Conservation (phyloP, 345 rosid species). For the Kernera saxatilis region DNA sequence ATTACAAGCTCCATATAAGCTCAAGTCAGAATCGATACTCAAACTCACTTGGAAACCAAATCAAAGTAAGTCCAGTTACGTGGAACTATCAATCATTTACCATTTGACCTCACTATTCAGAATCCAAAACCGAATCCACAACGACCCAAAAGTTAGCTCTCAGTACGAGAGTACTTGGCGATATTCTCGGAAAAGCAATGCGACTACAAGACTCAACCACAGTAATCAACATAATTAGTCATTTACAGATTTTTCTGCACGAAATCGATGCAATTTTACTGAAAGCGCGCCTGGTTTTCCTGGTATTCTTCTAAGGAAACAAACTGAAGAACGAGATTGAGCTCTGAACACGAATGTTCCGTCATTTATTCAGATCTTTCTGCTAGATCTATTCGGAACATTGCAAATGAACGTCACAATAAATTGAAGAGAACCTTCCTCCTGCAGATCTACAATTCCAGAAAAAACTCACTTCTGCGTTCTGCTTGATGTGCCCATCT, state of each 20-base stretch:
- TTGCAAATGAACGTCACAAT: not conserved
- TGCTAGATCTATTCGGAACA: not conserved
- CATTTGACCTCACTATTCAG: not conserved
- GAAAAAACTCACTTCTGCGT: not conserved
- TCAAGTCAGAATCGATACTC: not conserved
- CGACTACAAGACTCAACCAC: not conserved
- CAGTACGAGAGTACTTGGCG: not conserved
- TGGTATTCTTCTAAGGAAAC: too few species aligned
- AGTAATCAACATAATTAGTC: not conserved
- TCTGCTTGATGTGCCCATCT: not conserved
- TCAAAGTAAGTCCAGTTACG: not conserved
- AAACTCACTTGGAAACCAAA: not conserved
- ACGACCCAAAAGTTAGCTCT: not conserved
- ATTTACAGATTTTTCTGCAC: too few species aligned
- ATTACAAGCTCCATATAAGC: not conserved
- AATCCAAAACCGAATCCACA: not conserved
- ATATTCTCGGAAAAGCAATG: not conserved
- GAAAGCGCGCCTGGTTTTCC: too few species aligned
- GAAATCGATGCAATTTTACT: not conserved
- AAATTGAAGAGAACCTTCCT: not conserved
- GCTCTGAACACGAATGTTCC: not conserved
- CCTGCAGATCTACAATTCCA: not conserved
- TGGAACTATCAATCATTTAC: not conserved
- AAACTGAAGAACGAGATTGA: not conserved
- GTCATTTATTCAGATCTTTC: not conserved